A percentile compares a stretch with the other conserved stretches of the same genome.
Conservation (phyloP, 2,329 filamentous ascomycete species). For the Colletotrichum tofieldiae region DNA sequence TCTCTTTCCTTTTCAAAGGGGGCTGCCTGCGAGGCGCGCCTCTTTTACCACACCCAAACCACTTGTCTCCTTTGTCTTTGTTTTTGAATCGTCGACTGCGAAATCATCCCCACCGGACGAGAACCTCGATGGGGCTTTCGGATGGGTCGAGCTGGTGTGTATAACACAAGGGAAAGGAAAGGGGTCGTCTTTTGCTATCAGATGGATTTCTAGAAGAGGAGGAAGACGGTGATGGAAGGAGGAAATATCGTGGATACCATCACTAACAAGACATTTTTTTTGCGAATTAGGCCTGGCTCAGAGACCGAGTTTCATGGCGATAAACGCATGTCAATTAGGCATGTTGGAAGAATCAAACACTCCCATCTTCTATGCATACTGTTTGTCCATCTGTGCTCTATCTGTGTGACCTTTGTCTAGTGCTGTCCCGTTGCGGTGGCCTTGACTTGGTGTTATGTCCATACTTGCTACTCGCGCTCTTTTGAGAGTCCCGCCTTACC, state of each 20-base stretch:
- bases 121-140: neutral
- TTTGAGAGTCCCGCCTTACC: too few relatives aligned
- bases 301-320: conserved; percentile 25
- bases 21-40: neutral
- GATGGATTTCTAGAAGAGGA: conserved; percentile 10
- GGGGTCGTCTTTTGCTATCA: neutral
- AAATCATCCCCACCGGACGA: conserved; percentile 10
- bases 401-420: neutral
- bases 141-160: conserved; percentile 23
- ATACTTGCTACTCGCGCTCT: neutral
- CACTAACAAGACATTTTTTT: neutral
- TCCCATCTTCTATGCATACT: conserved; percentile 40
- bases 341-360: conserved; percentile 38
- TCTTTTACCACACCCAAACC: conserved; percentile 11
- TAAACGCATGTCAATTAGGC: conserved; percentile 31
- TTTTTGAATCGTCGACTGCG: neutral
- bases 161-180: neutral
- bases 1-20: neutral
- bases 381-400: neutral
- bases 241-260: conserved; percentile 32
- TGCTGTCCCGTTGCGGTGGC: neutral
- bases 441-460: too few relatives aligned
- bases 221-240: conserved; percentile 15
- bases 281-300: conserved; percentile 24
- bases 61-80: conserved; percentile 42